A percentile compares a stretch with the other conserved stretches of the same genome.
Conservation (phyloP, 2,329 filamentous ascomycete species). For the Elsinoe necatrix region DNA sequence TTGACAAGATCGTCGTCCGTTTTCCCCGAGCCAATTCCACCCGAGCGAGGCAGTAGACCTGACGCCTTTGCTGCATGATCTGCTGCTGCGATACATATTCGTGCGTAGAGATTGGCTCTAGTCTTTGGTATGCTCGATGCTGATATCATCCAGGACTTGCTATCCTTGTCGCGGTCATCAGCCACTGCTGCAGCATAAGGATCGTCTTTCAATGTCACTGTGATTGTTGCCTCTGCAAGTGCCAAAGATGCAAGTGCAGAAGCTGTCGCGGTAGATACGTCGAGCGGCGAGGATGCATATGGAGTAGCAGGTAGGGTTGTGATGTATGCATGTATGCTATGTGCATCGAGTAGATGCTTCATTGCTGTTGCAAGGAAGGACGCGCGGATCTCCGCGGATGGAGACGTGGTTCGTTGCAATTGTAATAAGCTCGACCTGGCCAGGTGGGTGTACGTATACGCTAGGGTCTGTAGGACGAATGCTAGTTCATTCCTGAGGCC, state of each 20-base stretch:
- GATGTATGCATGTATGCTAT: constrained; percentile 68
- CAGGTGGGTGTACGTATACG: constrained; percentile 62
- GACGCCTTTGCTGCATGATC: constrained; percentile 74
- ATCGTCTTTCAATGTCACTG: constrained; percentile 89
- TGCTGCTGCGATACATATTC: constrained; percentile 76
- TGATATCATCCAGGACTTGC: constrained; percentile 95
- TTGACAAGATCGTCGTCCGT: constrained; percentile 58
- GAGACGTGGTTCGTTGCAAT: constrained; percentile 58
- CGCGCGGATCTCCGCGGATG: constrained; percentile 57
- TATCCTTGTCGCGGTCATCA: constrained; percentile 70
- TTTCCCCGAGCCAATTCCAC: constrained; percentile 34
- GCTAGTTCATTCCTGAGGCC: constrained; percentile 76
- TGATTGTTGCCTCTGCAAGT: constrained; percentile 78
- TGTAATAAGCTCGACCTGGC: constrained; percentile 65
- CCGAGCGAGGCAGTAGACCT: constrained; percentile 39
- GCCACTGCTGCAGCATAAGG: constrained; percentile 78
- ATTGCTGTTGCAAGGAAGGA: constrained; percentile 65
- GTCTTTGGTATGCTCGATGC: constrained; percentile 82
- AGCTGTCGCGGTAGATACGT: constrained; percentile 37
- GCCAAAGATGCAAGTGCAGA: constrained; percentile 51
- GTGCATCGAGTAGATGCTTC: constrained; percentile 66
- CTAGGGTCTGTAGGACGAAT: constrained; percentile 70
- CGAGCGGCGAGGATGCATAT: constrained; percentile 28
- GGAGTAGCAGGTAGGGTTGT: constrained; percentile 35
- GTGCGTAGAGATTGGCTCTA: constrained; percentile 76